phyloP scores from a whole-genome alignment of 2,329 filamentous ascomycete genomes.

The Fusarium cyanostomum region DNA sequence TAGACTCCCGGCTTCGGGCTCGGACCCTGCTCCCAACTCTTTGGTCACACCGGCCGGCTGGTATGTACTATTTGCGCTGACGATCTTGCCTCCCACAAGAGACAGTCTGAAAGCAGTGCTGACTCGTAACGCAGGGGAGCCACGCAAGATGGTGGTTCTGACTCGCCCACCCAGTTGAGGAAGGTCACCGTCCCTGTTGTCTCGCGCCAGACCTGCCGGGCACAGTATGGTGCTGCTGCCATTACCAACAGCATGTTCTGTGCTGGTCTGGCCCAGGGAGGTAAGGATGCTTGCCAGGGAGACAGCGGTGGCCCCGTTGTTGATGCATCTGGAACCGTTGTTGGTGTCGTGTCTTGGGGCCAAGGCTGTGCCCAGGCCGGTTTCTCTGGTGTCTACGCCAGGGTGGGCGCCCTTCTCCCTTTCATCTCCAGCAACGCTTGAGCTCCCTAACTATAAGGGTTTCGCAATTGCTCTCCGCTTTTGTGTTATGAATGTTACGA shows the following conservation, averaged over 20 bases:
- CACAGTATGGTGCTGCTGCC: conserved; percentile 34
- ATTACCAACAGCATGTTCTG: conserved; percentile 48
- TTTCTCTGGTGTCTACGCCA: conserved; percentile 43
- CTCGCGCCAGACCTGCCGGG: conserved; percentile 40
- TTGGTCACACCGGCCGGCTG: conserved; percentile 42
- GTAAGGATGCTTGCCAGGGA: conserved; percentile 47
- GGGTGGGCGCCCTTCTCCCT: conserved; percentile 38
- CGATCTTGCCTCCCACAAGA: background rate
- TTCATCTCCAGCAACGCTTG: conserved; percentile 41
- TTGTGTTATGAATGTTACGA: too few relatives aligned
- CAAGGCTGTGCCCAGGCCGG: conserved; percentile 42
- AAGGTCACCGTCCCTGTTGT: conserved; percentile 47
- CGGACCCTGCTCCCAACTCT: conserved; percentile 40
- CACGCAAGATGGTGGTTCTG: conserved; percentile 23
- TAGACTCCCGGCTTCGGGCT: conserved; percentile 35
- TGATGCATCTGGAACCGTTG: conserved; percentile 32
- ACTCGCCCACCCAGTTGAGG: conserved; percentile 33
- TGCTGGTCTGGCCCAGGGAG: conserved; percentile 42
- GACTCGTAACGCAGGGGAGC: conserved; percentile 29
- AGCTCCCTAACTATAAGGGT: background rate
- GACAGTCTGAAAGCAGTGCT: background rate
- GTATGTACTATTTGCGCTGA: conserved; percentile 20
- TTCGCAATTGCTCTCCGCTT: too few relatives aligned
- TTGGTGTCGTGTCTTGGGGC: conserved; percentile 47
- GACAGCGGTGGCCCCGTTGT: conserved; percentile 48